Conservation (phyloP, 352 stramenopile species). For the Phytophthora cajani region DNA sequence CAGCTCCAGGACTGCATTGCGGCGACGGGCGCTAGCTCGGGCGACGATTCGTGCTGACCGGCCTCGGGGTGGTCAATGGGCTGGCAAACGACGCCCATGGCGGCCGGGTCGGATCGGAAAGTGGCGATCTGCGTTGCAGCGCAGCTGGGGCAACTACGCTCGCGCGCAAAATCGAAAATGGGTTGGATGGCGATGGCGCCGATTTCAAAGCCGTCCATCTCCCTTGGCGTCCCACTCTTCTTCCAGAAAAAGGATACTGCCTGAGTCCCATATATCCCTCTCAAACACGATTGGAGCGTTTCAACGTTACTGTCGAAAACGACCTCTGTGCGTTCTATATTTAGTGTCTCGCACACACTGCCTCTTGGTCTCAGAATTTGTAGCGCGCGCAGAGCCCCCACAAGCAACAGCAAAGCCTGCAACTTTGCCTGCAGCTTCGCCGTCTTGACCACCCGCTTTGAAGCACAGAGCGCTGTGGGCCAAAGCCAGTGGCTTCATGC, state of each 20-base stretch:
- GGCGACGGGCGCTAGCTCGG: constrained; percentile 27
- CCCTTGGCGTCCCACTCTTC: constrained; percentile 6
- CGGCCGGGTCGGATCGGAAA: constrained; percentile 3
- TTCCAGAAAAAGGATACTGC: constrained; percentile 32
- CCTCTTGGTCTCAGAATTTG: neutral
- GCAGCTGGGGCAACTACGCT: constrained; percentile 18
- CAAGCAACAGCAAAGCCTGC: neutral
- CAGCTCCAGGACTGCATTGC: constrained; percentile 36
- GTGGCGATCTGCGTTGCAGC: neutral
- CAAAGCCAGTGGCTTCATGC: neutral
- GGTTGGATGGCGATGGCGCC: constrained; percentile 27
- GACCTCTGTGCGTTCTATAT: neutral
- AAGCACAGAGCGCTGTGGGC: neutral
- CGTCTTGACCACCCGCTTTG: neutral
- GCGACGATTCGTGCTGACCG: constrained; percentile 14
- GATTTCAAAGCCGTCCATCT: constrained; percentile 1
- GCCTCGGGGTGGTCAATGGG: constrained; percentile 29
- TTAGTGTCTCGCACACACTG: constrained; percentile 10
- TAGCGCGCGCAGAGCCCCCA: neutral
- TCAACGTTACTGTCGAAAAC: neutral
- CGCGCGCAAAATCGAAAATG: constrained; percentile 15
- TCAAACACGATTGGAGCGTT: constrained; percentile 5
- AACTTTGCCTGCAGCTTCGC: neutral
- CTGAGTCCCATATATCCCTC: constrained; percentile 2
- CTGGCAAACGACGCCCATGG: constrained; percentile 35